Base-by-base conservation (phyloP, 108 stramenopile species). In the Pelagomonas calceolata region DNA sequence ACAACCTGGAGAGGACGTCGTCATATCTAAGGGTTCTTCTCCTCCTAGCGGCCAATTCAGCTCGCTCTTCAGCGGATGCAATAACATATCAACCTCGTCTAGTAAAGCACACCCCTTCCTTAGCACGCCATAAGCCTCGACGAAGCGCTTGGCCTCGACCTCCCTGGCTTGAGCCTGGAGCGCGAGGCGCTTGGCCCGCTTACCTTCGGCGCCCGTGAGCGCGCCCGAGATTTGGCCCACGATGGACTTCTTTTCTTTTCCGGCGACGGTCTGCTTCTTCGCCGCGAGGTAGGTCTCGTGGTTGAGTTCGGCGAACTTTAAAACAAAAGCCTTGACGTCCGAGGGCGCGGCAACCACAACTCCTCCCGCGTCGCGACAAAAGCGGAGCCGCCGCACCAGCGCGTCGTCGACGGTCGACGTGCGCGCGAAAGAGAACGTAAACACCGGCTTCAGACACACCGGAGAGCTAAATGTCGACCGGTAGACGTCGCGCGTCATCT, bases 31-130 rank as follows among this genome's bases (percentile, higher is more conserved):
- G 39, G 73, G 44, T 10, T 65, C 73, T 33, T 76, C 71, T 29
- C 46, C 65, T 17, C 81, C 81, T 21, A 81, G 66, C 34, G 81
- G 81, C 36, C 78, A 81, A 66, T 81, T 81, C 45, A 76, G 35
- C 76, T 81, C 81, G 30, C 63, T 64, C 67, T 75, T 78, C 65
- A 81, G 69, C 4, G 75, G 73, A 32, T 81, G 81, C n/a, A 81
- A 67, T 18, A 81, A 34, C 36, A 78, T 39, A 33, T 81, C 81
- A 16, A 81, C 81, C 64, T 81, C 81, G 72, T 81, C 81, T 32
- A 81, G 67, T 12, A 81, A 34, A 32, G 78, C 32, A 21, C 65
- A 44, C n/a, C 78, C 77, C 30, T 39, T 35, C 12, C 68, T 37
- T 33, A 76, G 73, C 35, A 80, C 3, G 5, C 44, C 18, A 30